phyloP scores from a whole-genome alignment of 768 basidiomycete species.

The Boletales sp. region DNA sequence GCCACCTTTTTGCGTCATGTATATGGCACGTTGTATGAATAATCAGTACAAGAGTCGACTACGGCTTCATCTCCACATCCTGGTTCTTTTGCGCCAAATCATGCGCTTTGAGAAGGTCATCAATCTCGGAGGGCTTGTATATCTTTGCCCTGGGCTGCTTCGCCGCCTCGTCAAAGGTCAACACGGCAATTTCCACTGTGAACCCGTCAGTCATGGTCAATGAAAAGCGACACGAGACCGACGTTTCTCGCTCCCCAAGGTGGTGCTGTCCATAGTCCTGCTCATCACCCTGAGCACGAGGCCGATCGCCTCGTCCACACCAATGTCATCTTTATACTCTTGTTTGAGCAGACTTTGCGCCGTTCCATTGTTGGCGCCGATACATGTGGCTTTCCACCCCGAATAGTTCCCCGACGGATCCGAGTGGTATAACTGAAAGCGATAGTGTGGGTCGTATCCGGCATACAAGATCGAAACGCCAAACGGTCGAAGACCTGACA shows the following conservation, averaged over 20 bases:
- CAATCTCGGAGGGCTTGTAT: slow-evolving; percentile 84
- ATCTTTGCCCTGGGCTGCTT: slow-evolving; percentile 88
- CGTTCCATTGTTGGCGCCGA: slow-evolving; percentile 97
- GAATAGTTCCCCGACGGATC: slow-evolving; percentile 98
- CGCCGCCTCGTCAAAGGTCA: slow-evolving; percentile 77
- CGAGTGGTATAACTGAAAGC: slow-evolving; percentile 97
- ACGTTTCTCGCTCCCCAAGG: slow-evolving; percentile 95
- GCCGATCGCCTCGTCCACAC: slow-evolving; percentile 88
- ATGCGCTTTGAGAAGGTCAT: slow-evolving; percentile 72
- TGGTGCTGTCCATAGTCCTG: slow-evolving; percentile 99
- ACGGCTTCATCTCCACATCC: slow-evolving; percentile 72
- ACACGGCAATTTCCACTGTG: slow-evolving; percentile 94
- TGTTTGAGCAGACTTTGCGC: slow-evolving; percentile 95
- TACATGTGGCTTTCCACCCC: slow-evolving; percentile 98
- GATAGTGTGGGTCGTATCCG: slow-evolving; percentile 93
- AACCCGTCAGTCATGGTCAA: not conserved
- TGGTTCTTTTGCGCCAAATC: slow-evolving; percentile 87
- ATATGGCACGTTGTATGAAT: not conserved
- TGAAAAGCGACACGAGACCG: slow-evolving; percentile 35
- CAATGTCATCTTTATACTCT: slow-evolving; percentile 96
- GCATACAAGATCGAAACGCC: slow-evolving; percentile 97
- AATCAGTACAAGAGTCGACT: slow-evolving; percentile 14
- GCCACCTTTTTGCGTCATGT: too few relatives aligned
- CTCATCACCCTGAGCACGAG: slow-evolving; percentile 94
- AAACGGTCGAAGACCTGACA: slow-evolving; percentile 85